Conservation (phyloP, 202 grass and related monocot genomes). For the Setaria italica region DNA sequence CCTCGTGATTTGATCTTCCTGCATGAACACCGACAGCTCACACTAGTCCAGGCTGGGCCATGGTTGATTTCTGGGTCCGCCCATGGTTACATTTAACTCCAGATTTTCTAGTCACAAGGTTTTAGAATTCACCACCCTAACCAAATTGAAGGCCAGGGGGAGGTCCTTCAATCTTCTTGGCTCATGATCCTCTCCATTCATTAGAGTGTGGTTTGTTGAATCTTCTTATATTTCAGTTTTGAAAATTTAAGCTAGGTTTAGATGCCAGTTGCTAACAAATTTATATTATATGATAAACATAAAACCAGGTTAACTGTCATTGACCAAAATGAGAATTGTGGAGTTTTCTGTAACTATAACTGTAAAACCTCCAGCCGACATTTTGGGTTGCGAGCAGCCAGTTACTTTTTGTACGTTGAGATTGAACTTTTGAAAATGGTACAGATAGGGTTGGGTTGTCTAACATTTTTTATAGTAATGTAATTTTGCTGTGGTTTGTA, state of each 20-base stretch:
- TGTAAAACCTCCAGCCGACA: not conserved
- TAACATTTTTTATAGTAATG: not conserved
- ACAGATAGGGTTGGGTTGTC: not conserved
- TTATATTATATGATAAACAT: not conserved
- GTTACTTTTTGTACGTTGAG: not conserved
- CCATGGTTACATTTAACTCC: not conserved
- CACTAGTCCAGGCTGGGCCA: too few species aligned
- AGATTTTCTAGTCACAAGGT: not conserved
- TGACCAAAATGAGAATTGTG: not conserved
- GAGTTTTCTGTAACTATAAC: not conserved
- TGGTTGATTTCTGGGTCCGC: too few species aligned
- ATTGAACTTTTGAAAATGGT: slow-evolving; percentile 3
- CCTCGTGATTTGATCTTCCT: too few species aligned
- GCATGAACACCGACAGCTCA: too few species aligned
- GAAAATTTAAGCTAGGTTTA: not conserved
- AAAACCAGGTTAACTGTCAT: not conserved
- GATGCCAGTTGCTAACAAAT: not conserved
- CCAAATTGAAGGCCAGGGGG: not conserved
- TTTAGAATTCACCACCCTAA: not conserved
- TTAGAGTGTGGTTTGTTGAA: not conserved
- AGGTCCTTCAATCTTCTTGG: not conserved
- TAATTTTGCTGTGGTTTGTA: not conserved
- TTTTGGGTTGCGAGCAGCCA: not conserved
- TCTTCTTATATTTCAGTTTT: not conserved
- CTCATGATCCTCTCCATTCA: not conserved